Conservation (phyloP, 2,329 filamentous ascomycete genomes). For the Calonectria fujianensis region DNA sequence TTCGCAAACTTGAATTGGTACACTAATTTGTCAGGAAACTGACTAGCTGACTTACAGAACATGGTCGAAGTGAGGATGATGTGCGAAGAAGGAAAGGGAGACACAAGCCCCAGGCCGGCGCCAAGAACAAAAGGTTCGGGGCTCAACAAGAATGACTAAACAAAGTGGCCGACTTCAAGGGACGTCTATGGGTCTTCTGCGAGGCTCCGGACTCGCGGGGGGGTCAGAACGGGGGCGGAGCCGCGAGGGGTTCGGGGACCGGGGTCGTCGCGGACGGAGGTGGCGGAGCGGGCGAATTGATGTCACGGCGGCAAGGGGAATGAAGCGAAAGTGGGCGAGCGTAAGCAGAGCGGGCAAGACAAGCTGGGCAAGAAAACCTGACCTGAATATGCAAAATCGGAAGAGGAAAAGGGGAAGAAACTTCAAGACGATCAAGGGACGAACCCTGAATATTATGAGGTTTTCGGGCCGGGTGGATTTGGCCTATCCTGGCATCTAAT, state of each 20-base stretch:
- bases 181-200: neutral
- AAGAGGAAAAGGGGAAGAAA: neutral
- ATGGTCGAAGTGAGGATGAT: neutral
- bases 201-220: constrained; percentile 48
- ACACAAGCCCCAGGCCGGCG: neutral
- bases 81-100: constrained; percentile 2
- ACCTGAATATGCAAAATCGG: neutral
- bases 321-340: neutral
- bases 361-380: neutral
- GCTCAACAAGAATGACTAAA: neutral
- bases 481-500: constrained; percentile 51
- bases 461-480: constrained; percentile 46
- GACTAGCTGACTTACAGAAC: neutral
- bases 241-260: constrained; percentile 49
- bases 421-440: constrained; percentile 25
- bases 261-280: constrained; percentile 43
- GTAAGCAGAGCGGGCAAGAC: neutral
- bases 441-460: constrained; percentile 43
- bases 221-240: constrained; percentile 52
- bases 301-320: constrained; percentile 29
- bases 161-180: neutral
- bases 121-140: neutral
- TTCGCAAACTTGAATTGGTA: neutral
- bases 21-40: neutral
- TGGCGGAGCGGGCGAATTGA: constrained; percentile 36